phyloP scores from a whole-genome alignment of 495 filamentous ascomycete species.

The Elaphomyces granulatus region DNA sequence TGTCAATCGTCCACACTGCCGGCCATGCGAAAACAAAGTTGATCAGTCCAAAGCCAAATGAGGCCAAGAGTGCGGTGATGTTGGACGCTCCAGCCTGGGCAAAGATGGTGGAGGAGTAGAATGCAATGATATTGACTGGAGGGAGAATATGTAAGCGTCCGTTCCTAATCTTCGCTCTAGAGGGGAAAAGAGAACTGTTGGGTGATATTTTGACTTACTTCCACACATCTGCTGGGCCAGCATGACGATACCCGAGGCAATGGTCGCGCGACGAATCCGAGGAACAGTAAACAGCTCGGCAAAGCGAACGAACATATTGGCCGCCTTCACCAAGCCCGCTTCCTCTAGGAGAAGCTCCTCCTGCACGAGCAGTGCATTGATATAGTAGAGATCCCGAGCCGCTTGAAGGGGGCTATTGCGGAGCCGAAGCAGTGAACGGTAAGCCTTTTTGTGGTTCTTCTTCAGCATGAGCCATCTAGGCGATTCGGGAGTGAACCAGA shows the following conservation, averaged over 20 bases:
- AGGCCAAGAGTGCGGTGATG: conserved; percentile 50
- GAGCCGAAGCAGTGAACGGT: conserved; percentile 42
- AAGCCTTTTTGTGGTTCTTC: conserved; percentile 46
- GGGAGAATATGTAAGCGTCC: neutral
- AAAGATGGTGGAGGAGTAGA: conserved; percentile 71
- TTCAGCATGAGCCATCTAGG: conserved; percentile 49
- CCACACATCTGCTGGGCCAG: conserved; percentile 79
- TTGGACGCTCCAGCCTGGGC: conserved; percentile 41
- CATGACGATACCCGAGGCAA: conserved; percentile 48
- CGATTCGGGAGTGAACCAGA: conserved; percentile 51
- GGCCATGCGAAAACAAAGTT: conserved; percentile 80
- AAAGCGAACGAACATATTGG: conserved; percentile 34
- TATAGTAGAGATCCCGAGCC: conserved; percentile 63
- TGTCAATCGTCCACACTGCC: conserved; percentile 75
- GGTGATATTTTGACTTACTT: conserved; percentile 26
- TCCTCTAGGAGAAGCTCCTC: conserved; percentile 21
- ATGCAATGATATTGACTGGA: conserved; percentile 61
- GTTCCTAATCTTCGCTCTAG: neutral
- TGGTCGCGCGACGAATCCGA: conserved; percentile 40
- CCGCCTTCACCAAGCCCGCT: conserved; percentile 7
- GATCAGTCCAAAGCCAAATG: conserved; percentile 65
- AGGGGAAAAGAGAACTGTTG: neutral
- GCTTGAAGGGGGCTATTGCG: conserved; percentile 54
- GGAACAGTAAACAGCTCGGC: conserved; percentile 43
- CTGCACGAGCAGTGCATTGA: conserved; percentile 42